A percentile compares a stretch with the other conserved stretches of the same genome.
Evolutionary conservation across 1,284 basidiomycete species (phyloP).

Genomic region (Naganishia liquefaciens): DNA sequence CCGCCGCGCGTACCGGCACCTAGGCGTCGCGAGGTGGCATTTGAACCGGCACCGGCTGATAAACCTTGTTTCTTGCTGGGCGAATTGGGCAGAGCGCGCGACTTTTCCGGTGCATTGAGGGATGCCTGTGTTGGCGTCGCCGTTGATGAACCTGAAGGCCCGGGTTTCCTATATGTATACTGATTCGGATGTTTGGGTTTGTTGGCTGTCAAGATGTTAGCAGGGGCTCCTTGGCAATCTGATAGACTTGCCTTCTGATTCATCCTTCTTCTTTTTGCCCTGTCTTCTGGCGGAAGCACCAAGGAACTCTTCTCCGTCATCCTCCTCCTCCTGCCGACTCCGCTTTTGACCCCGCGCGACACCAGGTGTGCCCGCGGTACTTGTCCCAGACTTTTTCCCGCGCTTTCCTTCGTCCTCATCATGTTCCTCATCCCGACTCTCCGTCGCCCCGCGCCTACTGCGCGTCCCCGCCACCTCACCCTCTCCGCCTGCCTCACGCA

Average conservation of each 20-base stretch:
- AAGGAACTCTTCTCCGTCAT: slow-evolving; percentile 36
- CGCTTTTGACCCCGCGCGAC: slow-evolving; percentile 32
- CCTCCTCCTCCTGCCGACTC: slow-evolving; percentile 32
- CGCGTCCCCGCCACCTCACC: slow-evolving; percentile 21
- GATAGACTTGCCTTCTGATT: slow-evolving; percentile 42
- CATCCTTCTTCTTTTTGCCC: slow-evolving; percentile 50
- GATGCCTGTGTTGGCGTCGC: slow-evolving; percentile 37
- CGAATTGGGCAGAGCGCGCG: slow-evolving; percentile 18
- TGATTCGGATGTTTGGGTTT: slow-evolving; percentile 60
- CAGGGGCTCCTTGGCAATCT: background rate
- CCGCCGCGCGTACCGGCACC: slow-evolving; percentile 22
- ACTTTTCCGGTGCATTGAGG: slow-evolving; percentile 40
- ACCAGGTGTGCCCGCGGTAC: slow-evolving; percentile 45
- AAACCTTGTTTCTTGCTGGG: slow-evolving; percentile 27
- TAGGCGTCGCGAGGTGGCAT: slow-evolving; percentile 12
- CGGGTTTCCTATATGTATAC: slow-evolving; percentile 61
- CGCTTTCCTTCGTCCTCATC: slow-evolving; percentile 39
- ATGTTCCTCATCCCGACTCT: slow-evolving; percentile 34
- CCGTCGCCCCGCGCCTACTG: slow-evolving; percentile 29
- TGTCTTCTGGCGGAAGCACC: slow-evolving; percentile 40
- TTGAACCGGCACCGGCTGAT: slow-evolving; percentile 19
- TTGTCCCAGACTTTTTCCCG: slow-evolving; percentile 40
- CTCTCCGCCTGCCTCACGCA: slow-evolving; percentile 37
- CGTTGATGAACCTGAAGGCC: slow-evolving; percentile 24
- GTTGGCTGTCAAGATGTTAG: slow-evolving; percentile 28